Base-by-base conservation (phyloP, 805 yeast genomes). In the Sugiyamaella boreocaroliniensis region DNA sequence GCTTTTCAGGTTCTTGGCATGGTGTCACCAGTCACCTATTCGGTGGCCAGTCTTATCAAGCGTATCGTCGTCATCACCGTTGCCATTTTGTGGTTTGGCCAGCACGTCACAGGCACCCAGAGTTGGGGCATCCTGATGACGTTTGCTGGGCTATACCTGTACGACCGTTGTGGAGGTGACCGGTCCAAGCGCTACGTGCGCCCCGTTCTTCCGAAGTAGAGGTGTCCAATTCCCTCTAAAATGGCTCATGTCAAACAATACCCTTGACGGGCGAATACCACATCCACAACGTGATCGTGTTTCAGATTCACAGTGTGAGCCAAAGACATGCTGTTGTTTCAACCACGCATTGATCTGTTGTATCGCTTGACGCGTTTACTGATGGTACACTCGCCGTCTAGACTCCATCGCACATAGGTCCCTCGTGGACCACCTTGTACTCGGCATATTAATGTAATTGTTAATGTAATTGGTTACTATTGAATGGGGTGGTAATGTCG, bases 41-140 rank as follows among this genome's bases (percentile, higher is more conserved):
- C 95, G 1, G 83, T 89, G 53, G 96, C 96, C 2, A 82, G 87
- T 43, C 78, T 89, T 79, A 78, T 89, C 80, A 89, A 89, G 70
- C 80, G 96, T 62, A 85, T 89, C n/a, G 85, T 87, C 1, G 80
- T 89, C 29, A 89, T 89, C 43, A 76, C 85, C 1, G 83, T 84
- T 0, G 86, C 96, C 61, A 86, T 90, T 71, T 54, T 85, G 42
- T 78, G 77, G 74, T 77, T 75, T 40, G 83, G 83, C 22, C 76
- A 75, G 59, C 58, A 53, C 26, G 72, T 73, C 16, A 57, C 68
- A 1, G 51, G 54, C 7, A 49, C 66, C 18, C 77, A 73, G 54
- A 71, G 68, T 16, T 71, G 71, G 68, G 77, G 77, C 8, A 72
- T 73, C 40, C 53, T 63, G 43, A 57, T 73, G 51, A 72, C 77